A percentile compares a stretch with the other conserved stretches of the same genome.
Evolutionary conservation across 768 basidiomycete genomes (phyloP).

Genomic region (Dentipellis fragilis): DNA sequence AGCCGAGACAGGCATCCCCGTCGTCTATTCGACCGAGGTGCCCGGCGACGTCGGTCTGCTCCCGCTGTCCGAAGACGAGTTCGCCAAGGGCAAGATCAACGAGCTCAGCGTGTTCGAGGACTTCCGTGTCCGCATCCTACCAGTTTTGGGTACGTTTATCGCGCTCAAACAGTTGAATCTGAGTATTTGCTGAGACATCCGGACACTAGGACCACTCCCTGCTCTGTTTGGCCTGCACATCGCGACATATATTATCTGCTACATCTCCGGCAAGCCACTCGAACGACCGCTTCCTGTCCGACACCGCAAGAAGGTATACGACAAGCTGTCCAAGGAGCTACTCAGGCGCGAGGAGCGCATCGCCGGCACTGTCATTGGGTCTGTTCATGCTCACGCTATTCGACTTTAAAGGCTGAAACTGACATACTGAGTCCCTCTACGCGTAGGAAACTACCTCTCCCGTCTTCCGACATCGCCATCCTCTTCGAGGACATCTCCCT

Average conservation of each 20-base stretch:
- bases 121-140: slow-evolving; percentile 88
- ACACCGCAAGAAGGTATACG: slow-evolving; percentile 75
- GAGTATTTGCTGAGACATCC: background rate
- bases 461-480: slow-evolving; percentile 74
- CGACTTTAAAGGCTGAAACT: background rate
- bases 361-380: slow-evolving; percentile 49
- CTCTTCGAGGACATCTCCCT: slow-evolving; percentile 84
- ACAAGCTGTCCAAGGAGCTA: slow-evolving; percentile 69
- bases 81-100: slow-evolving; percentile 78
- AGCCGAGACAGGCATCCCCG: slow-evolving; percentile 58
- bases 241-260: slow-evolving; percentile 82
- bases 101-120: slow-evolving; percentile 88
- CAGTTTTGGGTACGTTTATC: slow-evolving; percentile 64
- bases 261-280: slow-evolving; percentile 77
- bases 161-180: background rate
- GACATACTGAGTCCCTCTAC: background rate
- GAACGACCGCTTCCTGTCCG: slow-evolving; percentile 79
- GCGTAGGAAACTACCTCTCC: slow-evolving; percentile 61
- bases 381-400: slow-evolving; percentile 15
- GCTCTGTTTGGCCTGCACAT: slow-evolving; percentile 87
- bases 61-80: slow-evolving; percentile 87
- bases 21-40: slow-evolving; percentile 94
- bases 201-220: slow-evolving; percentile 58
- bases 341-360: slow-evolving; percentile 63
- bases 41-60: slow-evolving; percentile 82